These are phyloP conservation scores for Botrytis fragariae DNA, from an alignment of 2,329 filamentous ascomycete genomes.

Conservation along the genomic window DNA sequence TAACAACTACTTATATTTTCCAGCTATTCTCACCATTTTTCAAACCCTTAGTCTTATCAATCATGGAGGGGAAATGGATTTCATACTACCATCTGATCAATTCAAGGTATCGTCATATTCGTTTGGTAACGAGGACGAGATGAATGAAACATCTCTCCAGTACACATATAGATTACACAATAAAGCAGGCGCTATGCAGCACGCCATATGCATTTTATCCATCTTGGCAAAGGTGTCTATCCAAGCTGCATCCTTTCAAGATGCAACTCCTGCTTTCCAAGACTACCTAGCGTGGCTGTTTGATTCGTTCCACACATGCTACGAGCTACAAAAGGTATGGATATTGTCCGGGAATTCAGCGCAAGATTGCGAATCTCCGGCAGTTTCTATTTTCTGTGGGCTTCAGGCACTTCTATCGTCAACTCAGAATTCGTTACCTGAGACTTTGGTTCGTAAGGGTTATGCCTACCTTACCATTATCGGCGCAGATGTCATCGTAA, in stretches of 20 bases:
- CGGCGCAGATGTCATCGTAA: slow-evolving; percentile 31
- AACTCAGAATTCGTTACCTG: slow-evolving; percentile 23
- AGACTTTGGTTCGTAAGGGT: slow-evolving; percentile 36
- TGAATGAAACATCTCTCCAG: not conserved
- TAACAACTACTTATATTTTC: slow-evolving; percentile 21
- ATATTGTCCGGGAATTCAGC: slow-evolving; percentile 18
- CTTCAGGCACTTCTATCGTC: slow-evolving; percentile 31
- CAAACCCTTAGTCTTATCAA: slow-evolving; percentile 26
- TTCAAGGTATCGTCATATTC: slow-evolving; percentile 24
- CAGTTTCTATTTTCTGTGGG: slow-evolving; percentile 26
- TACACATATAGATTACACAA: slow-evolving; percentile 34
- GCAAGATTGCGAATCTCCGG: slow-evolving; percentile 22
- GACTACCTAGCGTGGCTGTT: slow-evolving; percentile 38
- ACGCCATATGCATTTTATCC: slow-evolving; percentile 33
- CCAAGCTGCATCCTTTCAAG: slow-evolving; percentile 28
- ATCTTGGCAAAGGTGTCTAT: slow-evolving; percentile 36
- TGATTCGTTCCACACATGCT: slow-evolving; percentile 32
- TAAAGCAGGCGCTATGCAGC: slow-evolving; percentile 29
- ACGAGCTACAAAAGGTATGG: slow-evolving; percentile 30
- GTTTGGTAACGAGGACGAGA: slow-evolving; percentile 12
- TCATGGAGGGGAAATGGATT: slow-evolving; percentile 19
- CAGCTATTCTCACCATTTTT: slow-evolving; percentile 32
- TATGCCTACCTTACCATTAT: slow-evolving; percentile 33
- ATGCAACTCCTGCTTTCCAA: slow-evolving; percentile 36
- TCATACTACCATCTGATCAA: slow-evolving; percentile 29